These are phyloP conservation scores for Recurvomyces mirabilis DNA, from an alignment of 495 filamentous ascomycete species.

Conservation along the genomic window DNA sequence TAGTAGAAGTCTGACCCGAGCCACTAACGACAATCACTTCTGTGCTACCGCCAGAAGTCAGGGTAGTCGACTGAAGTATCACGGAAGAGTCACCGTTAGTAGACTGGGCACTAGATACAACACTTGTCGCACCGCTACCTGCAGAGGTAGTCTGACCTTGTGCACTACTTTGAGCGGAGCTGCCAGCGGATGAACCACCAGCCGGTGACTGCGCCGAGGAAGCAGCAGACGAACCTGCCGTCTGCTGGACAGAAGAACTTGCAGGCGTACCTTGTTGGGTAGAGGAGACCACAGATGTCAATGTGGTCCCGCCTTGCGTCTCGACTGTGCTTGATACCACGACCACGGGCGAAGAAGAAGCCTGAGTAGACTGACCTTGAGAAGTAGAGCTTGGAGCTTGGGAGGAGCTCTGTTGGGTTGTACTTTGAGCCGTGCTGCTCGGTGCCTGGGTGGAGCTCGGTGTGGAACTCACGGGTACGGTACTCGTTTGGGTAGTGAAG, in stretches of 20 bases:
- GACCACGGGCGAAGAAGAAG: not conserved
- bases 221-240: not conserved
- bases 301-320: not conserved
- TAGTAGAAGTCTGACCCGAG: slow-evolving; percentile 4
- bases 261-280: slow-evolving; percentile 3
- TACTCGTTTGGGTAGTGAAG: slow-evolving; percentile 8
- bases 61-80: not conserved
- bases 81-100: not conserved
- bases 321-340: slow-evolving; percentile 8
- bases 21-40: not conserved
- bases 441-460: not conserved
- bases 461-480: not conserved
- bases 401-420: not conserved
- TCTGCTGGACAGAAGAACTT: slow-evolving; percentile 2
- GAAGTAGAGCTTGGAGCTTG: slow-evolving; percentile 1
- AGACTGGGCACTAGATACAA: slow-evolving; percentile 1
- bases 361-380: slow-evolving; percentile 12
- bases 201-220: not conserved
- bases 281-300: slow-evolving; percentile 4
- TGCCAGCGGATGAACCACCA: not conserved
- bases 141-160: slow-evolving; percentile 10
- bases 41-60: slow-evolving; percentile 3
- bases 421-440: not conserved
- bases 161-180: not conserved
- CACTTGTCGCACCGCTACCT: slow-evolving; percentile 10